phyloP scores from a whole-genome alignment of 1,284 basidiomycete genomes.

The Apiotrichum domesticum region DNA sequence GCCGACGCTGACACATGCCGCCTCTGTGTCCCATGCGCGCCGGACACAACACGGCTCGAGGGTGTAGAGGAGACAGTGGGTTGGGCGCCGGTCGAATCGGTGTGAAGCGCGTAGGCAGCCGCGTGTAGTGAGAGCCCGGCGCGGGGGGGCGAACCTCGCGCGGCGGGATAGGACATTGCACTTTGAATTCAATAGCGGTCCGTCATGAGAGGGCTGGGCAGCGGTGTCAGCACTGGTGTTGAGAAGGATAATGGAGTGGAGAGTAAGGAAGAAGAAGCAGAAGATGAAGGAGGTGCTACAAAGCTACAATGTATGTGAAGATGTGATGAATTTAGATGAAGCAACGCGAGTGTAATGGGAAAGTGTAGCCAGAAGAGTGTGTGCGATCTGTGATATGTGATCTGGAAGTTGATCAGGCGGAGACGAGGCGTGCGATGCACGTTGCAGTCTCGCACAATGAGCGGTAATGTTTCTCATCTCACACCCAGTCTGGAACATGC shows the following conservation, averaged over 20 bases:
- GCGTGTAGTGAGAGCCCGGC: constrained; percentile 7
- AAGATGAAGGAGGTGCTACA: too few species aligned
- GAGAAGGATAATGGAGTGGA: not conserved
- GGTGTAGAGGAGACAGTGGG: not conserved
- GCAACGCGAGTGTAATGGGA: too few species aligned
- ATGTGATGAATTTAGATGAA: too few species aligned
- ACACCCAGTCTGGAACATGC: too few species aligned
- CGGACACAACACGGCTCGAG: not conserved
- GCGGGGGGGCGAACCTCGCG: constrained; percentile 20
- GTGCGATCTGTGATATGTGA: too few species aligned
- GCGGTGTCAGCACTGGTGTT: too few species aligned
- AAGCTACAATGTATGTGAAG: too few species aligned
- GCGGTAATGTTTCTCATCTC: too few species aligned
- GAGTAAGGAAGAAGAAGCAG: not conserved
- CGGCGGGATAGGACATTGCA: constrained; percentile 16
- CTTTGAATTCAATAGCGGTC: constrained; percentile 7
- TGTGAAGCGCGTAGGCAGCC: not conserved
- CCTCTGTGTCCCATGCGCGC: not conserved
- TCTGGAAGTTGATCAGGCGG: too few species aligned
- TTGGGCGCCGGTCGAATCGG: not conserved
- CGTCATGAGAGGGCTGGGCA: constrained; percentile 3
- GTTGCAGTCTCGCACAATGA: too few species aligned
- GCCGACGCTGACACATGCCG: not conserved
- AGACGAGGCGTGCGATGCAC: too few species aligned
- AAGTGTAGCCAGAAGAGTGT: too few species aligned